Conservation (phyloP, 495 filamentous ascomycete genomes). For the Neurospora tetrasperma region DNA sequence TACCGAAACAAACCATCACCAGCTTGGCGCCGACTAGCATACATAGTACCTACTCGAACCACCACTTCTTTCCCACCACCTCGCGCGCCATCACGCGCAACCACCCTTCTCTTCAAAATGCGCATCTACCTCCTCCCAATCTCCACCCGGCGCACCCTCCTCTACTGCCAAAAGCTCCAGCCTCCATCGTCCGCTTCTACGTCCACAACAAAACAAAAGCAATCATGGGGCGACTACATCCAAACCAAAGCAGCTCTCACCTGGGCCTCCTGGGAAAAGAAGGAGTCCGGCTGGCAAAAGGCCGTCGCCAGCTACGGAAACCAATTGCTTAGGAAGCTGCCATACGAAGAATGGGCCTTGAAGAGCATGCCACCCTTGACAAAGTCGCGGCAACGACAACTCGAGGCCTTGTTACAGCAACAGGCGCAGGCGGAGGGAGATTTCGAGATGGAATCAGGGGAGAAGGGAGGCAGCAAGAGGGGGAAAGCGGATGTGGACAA, state of each 20-base stretch:
- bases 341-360: conserved; percentile 93
- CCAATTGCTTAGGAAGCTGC: conserved; percentile 70
- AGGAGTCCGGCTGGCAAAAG: conserved; percentile 78
- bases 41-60: not conserved
- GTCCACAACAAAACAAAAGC: conserved; percentile 43
- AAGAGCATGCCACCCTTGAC: conserved; percentile 87
- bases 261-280: conserved; percentile 82
- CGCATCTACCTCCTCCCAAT: conserved; percentile 92
- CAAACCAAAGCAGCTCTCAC: conserved; percentile 57
- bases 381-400: not conserved
- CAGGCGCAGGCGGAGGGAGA: not conserved
- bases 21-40: not conserved
- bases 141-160: conserved; percentile 78
- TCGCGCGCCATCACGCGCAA: not conserved
- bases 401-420: not conserved
- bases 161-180: conserved; percentile 77
- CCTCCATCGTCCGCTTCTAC: conserved; percentile 56
- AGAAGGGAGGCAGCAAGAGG: conserved; percentile 30
- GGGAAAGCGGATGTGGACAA: conserved; percentile 44
- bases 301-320: conserved; percentile 79
- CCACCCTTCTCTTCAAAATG: conserved; percentile 43
- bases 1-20: not conserved
- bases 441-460: conserved; percentile 18
- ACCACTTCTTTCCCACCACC: not conserved
- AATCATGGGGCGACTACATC: conserved; percentile 49